These are phyloP conservation scores for Lyophyllum atratum DNA, from an alignment of 768 basidiomycete species.

Conservation along the genomic window DNA sequence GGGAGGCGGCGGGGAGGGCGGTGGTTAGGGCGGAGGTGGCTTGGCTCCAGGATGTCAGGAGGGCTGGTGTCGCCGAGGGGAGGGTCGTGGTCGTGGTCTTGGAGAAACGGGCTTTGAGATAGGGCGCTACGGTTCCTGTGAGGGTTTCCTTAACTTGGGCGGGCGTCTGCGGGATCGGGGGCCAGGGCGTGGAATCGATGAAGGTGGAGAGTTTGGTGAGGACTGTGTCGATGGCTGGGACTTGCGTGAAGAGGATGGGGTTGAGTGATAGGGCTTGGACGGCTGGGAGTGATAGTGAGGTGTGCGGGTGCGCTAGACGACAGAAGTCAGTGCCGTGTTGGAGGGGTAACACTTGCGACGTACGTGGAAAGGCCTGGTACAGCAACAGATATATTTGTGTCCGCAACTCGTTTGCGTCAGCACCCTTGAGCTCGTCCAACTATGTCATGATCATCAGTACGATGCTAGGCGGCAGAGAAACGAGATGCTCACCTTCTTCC, in stretches of 20 bases:
- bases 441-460: constrained; percentile 26
- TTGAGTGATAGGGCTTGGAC: constrained; percentile 65
- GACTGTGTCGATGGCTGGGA: constrained; percentile 69
- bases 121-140: constrained; percentile 52
- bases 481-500: constrained; percentile 54
- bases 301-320: constrained; percentile 72
- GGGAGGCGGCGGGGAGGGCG: constrained; percentile 50
- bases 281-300: constrained; percentile 55
- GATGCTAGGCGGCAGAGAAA: not conserved
- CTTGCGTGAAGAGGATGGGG: constrained; percentile 76
- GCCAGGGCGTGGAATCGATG: constrained; percentile 52
- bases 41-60: constrained; percentile 51
- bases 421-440: constrained; percentile 75
- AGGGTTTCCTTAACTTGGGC: constrained; percentile 53
- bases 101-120: constrained; percentile 62
- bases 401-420: constrained; percentile 64
- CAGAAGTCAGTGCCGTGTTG: not conserved
- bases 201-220: constrained; percentile 61
- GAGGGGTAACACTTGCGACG: constrained; percentile 30
- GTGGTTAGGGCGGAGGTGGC: constrained; percentile 43
- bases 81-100: constrained; percentile 21
- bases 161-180: constrained; percentile 27
- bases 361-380: constrained; percentile 81
- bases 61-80: constrained; percentile 34
- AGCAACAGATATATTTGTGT: constrained; percentile 75